Evolutionary conservation across 495 filamentous ascomycete genomes (phyloP), one percentile per base, ranked within the genome.

Genomic region (Neurospora pannonica): DNA sequence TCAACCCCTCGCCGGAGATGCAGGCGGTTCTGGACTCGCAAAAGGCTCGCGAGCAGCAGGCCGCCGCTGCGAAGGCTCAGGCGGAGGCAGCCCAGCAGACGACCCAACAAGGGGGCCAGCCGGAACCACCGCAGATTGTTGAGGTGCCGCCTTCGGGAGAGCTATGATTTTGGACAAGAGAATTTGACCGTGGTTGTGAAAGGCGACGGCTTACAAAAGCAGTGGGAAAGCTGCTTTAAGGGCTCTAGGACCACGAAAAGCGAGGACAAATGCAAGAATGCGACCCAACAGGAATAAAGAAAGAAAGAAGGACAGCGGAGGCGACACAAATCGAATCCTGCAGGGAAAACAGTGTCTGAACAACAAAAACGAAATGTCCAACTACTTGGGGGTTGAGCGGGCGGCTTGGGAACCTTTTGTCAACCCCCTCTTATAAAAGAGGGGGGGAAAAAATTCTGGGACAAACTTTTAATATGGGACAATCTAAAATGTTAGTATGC

Each of bases 1-100:
- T 89, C 82, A 88, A 87, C 75, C 84, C 82, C 7, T 86, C 86
- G 24, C 85, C 85, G 7, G 85, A 84, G 81, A 80, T 87, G 71
- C 81, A 85, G 75, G 84, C 84, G 17, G 85, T 86, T 31, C 70
- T 86, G 11, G 85, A 86, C 74, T 86, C 85, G 10, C 85, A 84
- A 75, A 82, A 83, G 77, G 84, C 83, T 8, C 74, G 84, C 71
- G 85, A 86, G 62, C 83, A 76, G 6, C 81, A 81, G 0, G 80
- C 77, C 3, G 78, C 75, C 7, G 77, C 79, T 11, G 79, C 74
- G 42, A 73, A 46, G 7, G 72, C 74, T 21, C 74, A 78, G 2
- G 72, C 67, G 17, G 39, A 72, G 6, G 73, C 74, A 19, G 74
- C 72, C 8, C 38, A 72, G 70, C 42, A 46, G 42, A 11, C 42